Evolutionary conservation across 306 rosid species (phyloP), one percentile per base, ranked within the genome.

Genomic region (Fagus sylvatica): DNA sequence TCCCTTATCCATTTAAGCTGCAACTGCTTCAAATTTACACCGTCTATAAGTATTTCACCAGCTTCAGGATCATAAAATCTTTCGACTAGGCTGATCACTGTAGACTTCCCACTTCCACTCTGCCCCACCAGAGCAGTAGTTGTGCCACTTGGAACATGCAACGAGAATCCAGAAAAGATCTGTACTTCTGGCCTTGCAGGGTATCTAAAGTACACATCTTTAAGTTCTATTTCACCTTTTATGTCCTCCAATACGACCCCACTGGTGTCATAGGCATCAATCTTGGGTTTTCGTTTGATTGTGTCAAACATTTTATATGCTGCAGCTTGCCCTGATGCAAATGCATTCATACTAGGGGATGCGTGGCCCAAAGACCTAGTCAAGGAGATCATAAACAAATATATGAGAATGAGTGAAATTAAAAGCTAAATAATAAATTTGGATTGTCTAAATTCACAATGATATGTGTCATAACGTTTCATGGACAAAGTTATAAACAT

Each of bases 21-120:
- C 9, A 91, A 62, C 16, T 71, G 71, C 85, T 79, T 92, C 87
- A 92, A 78, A 82, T 88, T 84, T 3, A 88, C 88, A 16, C 93
- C 93, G 76, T 95, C 98, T 73, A 95, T 85, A 49, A 90, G 88
- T 7, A 92, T 85, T 85, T 88, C 88, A 82, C 98, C 98, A 49
- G 89, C 79, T 51, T 92, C 91, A 2, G 98, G 98, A 78, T 95
- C 98, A 64, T 95, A 95, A 74, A 95, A 92, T 68, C 98, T 88
- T 82, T 95, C 98, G 11, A 92, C 57, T 46, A 95, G 80, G 68
- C 89, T 85, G 36, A 92, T 88, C 13, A 92, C 93, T 0, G 98
- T 95, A 0, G 98, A 95, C 72, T 95, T 95, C 8, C 98, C 98
- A 49, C 98, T 95, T 60, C 98, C 98, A 69, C 98, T 95, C 64